These are phyloP conservation scores for Tilletia walkeri DNA, from an alignment of 1,284 basidiomycete species.

Conservation along the genomic window DNA sequence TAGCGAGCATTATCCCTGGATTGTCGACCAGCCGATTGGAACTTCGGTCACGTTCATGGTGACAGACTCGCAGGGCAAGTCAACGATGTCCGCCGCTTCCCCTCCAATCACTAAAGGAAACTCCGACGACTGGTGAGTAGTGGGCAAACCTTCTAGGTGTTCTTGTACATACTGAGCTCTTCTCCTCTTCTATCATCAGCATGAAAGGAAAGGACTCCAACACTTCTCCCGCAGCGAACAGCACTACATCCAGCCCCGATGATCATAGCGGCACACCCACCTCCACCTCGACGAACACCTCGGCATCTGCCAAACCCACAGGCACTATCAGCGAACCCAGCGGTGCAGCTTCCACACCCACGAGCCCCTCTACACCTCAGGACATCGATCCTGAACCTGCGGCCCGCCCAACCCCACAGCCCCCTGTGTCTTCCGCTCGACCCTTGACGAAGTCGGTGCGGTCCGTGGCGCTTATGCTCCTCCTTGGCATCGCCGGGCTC, in stretches of 20 bases:
- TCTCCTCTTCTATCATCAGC: background rate
- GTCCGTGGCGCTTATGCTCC: no score
- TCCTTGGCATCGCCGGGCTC: no score
- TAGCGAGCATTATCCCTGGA: background rate
- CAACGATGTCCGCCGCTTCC: conserved; percentile 25
- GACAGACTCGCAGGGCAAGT: conserved; percentile 27
- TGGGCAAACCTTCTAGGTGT: conserved; percentile 24
- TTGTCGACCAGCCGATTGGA: conserved; percentile 21
- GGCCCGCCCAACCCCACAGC: conserved; percentile 5
- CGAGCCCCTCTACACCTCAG: no score
- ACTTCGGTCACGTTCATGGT: conserved; percentile 29
- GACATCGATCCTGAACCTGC: background rate
- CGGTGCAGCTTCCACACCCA: no score
- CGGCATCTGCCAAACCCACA: no score
- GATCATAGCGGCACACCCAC: no score
- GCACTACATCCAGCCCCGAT: no score
- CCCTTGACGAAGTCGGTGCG: no score
- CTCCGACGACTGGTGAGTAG: conserved; percentile 26
- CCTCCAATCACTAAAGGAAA: conserved; percentile 26
- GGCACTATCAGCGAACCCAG: no score
- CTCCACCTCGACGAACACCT: no score
- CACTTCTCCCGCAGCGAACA: no score
- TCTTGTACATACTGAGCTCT: background rate
- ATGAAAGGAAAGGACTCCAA: no score
- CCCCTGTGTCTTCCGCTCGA: conserved; percentile 16